Evolutionary conservation across 495 filamentous ascomycete genomes (phyloP).

Genomic region (Melanomma pulvis-pyrius): DNA sequence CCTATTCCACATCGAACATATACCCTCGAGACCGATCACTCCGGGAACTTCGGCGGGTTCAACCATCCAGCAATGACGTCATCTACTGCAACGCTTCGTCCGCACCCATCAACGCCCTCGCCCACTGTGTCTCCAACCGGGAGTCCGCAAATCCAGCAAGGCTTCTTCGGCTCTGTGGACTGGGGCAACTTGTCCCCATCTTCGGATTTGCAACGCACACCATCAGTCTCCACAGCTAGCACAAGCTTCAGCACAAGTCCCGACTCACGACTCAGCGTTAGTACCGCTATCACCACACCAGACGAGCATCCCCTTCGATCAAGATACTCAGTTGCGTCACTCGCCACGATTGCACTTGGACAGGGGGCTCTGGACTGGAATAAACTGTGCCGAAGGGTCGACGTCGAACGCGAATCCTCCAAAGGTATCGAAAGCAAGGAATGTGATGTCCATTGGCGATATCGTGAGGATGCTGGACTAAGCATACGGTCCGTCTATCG

Average conservation of each 20-base stretch:
- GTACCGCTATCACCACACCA: slow-evolving; percentile 19
- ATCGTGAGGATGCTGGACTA: slow-evolving; percentile 25
- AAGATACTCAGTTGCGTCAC: background rate
- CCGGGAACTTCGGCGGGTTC: slow-evolving; percentile 17
- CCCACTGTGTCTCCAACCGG: slow-evolving; percentile 1
- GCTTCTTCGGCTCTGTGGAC: slow-evolving; percentile 6
- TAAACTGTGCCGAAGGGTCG: slow-evolving; percentile 11
- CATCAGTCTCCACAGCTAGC: slow-evolving; percentile 12
- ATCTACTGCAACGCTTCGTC: slow-evolving; percentile 16
- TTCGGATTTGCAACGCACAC: slow-evolving; percentile 1
- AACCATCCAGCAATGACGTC: slow-evolving; percentile 1
- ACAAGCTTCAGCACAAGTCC: slow-evolving; percentile 12
- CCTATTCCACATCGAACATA: slow-evolving; percentile 21
- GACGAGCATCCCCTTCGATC: slow-evolving; percentile 15
- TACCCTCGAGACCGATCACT: slow-evolving; percentile 18
- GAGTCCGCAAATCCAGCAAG: slow-evolving; percentile 19
- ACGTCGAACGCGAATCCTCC: slow-evolving; percentile 19
- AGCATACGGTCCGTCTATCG: slow-evolving; percentile 18
- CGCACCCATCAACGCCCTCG: background rate
- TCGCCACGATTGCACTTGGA: slow-evolving; percentile 16
- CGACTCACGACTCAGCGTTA: slow-evolving; percentile 6
- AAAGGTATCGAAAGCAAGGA: slow-evolving; percentile 7
- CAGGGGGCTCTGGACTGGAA: slow-evolving; percentile 19
- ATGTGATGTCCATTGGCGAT: slow-evolving; percentile 27
- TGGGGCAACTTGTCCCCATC: slow-evolving; percentile 6